Percentiles rank a stretch among this genome's conserved stretches.
These are phyloP conservation scores for Fusarium illudens DNA, from an alignment of 2,329 filamentous ascomycete genomes.

Conservation along the genomic window DNA sequence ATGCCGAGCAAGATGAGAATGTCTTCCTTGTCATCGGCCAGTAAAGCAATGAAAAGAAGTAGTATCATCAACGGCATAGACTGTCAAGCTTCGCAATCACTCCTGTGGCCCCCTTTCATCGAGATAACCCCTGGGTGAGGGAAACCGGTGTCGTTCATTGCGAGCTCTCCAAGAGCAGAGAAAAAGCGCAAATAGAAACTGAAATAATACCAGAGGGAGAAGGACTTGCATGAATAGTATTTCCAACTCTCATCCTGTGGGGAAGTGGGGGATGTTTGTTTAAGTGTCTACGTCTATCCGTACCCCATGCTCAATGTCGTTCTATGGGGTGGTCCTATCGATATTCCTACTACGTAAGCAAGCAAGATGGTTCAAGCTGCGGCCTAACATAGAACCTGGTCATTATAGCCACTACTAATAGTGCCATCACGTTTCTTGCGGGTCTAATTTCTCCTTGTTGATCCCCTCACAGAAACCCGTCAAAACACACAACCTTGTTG, in stretches of 20 bases:
- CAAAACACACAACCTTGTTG: too few relatives aligned
- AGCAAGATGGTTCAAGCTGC: neutral
- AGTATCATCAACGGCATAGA: slow-evolving; percentile 25
- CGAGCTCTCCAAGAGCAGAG: neutral
- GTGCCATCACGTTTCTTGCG: neutral
- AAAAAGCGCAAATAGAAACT: neutral
- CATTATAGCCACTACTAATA: neutral
- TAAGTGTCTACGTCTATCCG: neutral
- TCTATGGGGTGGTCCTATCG: neutral
- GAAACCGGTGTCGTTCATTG: too few relatives aligned
- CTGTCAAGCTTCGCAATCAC: neutral
- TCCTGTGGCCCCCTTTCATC: neutral
- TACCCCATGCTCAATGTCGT: neutral
- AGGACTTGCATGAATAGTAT: neutral
- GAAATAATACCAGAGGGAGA: neutral
- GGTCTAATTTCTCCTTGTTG: neutral
- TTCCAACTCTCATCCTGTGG: neutral
- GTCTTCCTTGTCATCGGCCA: slow-evolving; percentile 28
- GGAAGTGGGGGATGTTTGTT: neutral
- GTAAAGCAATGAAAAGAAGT: slow-evolving; percentile 19
- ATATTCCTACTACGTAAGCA: neutral
- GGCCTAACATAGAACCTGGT: neutral
- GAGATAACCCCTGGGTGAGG: slow-evolving; percentile 9
- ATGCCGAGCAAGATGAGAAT: slow-evolving; percentile 29
- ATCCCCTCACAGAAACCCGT: neutral